Evolutionary conservation across 2,329 filamentous ascomycete species (phyloP), one percentile per base, ranked within the genome.

Genomic region (Monilinia vaccinii-corymbosi): DNA sequence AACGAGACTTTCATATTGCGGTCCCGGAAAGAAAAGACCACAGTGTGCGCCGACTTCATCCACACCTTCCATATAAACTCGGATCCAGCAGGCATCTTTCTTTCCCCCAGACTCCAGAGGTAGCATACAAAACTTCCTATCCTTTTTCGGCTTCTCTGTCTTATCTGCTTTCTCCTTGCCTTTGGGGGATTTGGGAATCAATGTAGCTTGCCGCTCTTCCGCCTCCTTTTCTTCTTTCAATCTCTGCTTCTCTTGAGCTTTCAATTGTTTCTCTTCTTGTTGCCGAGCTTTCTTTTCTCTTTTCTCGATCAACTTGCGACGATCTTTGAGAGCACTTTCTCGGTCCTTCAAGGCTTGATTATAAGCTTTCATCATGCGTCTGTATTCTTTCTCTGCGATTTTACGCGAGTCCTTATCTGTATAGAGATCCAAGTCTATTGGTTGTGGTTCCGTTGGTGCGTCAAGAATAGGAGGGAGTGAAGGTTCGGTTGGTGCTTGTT

Each of bases 21-120:
- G 79, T 8, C 87, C 85, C 0, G 84, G 75, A 14, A 89, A 82
- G 75, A 96, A 96, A 56, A 96, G 75, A 0, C 88, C 86, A 63
- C 89, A 93, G 71, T 96, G 91, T 11, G 91, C 92, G 8, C 83
- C 85, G 1, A 96, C 88, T 73, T 96, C 89, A 70, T 96, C 91
- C 62, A 94, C 84, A 56, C 84, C 85, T 61, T 87, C 81, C 88
- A 97, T 94, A 68, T 85, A 86, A 3, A 96, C 81, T 48, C 86
- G 79, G 1, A 91, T 76, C 91, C 92, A 96, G 18, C 85, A 82
- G 5, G 81, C 75, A 71, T 96, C 90, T 47, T 78, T 75, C 62
- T 78, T 75, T 8, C 83, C 84, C 56, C 78, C 71, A 48, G 72
- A 75, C 60, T 77, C 77, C 23, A 77, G 73, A 0, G 88, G 90